Conservation (phyloP, 2,329 filamentous ascomycete species). For the Boeremia lycopersici region DNA sequence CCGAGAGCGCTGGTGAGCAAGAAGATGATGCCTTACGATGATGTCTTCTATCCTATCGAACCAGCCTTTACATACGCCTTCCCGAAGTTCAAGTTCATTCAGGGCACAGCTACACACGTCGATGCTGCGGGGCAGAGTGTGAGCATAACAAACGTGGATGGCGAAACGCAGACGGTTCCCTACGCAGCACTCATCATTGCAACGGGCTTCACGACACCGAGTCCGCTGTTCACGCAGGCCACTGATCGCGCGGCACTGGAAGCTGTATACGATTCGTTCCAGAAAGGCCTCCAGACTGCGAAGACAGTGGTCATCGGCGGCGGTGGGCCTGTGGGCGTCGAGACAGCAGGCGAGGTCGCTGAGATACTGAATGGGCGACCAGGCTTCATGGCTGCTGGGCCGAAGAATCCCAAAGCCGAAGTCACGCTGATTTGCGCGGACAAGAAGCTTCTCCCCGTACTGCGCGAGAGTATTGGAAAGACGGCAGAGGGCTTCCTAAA, state of each 20-base stretch:
- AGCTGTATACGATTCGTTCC: slow-evolving; percentile 45
- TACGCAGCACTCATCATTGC: slow-evolving; percentile 63
- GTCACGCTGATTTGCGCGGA: slow-evolving; percentile 55
- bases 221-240: slow-evolving; percentile 52
- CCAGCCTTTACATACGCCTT: slow-evolving; percentile 59
- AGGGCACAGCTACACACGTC: slow-evolving; percentile 57
- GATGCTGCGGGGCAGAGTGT: slow-evolving; percentile 55
- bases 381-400: slow-evolving; percentile 44
- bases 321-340: slow-evolving; percentile 57
- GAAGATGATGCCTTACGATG: slow-evolving; percentile 54
- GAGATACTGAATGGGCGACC: slow-evolving; percentile 49
- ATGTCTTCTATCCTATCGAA: slow-evolving; percentile 59
- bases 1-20: slow-evolving; percentile 61
- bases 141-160: slow-evolving; percentile 40
- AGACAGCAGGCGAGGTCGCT: slow-evolving; percentile 58
- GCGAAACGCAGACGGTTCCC: slow-evolving; percentile 44
- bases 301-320: slow-evolving; percentile 56
- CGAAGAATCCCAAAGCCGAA: slow-evolving; percentile 47
- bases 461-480: slow-evolving; percentile 51
- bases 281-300: slow-evolving; percentile 46
- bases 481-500: slow-evolving; percentile 57
- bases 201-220: slow-evolving; percentile 58
- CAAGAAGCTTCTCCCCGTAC: slow-evolving; percentile 52
- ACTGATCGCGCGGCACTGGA: slow-evolving; percentile 40
- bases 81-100: slow-evolving; percentile 58